Conservation (phyloP, 225 moss, liverwort and hornwort genomes). For the Takakia lepidozioides region DNA sequence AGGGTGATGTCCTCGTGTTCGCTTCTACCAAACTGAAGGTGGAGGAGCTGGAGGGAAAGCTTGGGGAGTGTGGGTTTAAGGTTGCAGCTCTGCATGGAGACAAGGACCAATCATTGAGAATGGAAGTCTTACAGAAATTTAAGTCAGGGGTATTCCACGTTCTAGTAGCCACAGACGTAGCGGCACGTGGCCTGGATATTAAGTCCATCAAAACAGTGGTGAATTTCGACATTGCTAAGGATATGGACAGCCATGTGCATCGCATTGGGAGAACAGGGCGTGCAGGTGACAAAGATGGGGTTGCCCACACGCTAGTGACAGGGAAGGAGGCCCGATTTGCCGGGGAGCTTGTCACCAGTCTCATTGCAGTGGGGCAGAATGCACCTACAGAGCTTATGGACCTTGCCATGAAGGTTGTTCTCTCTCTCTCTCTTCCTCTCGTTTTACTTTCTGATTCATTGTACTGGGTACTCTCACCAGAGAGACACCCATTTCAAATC, state of each 20-base stretch:
- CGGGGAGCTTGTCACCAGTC: slow-evolving; percentile 84
- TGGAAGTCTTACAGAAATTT: slow-evolving; percentile 93
- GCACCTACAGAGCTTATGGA: slow-evolving; percentile 80
- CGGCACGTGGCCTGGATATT: slow-evolving; percentile 95
- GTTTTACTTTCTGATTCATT: no score
- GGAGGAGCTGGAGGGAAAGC: slow-evolving; percentile 77
- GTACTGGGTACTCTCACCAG: no score
- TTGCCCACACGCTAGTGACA: slow-evolving; percentile 84
- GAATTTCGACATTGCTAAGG: slow-evolving; percentile 92
- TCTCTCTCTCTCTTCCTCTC: slow-evolving; percentile 8
- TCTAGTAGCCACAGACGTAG: slow-evolving; percentile 95
- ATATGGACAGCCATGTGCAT: slow-evolving; percentile 98
- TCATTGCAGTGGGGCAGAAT: slow-evolving; percentile 87
- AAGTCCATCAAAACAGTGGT: slow-evolving; percentile 95
- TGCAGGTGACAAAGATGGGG: slow-evolving; percentile 96
- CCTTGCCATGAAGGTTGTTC: slow-evolving; percentile 89
- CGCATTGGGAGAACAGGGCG: slow-evolving; percentile 98
- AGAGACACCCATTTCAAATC: no score
- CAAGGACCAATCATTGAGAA: slow-evolving; percentile 91
- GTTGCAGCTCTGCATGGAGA: slow-evolving; percentile 96
- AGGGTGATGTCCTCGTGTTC: slow-evolving; percentile 87
- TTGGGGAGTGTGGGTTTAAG: slow-evolving; percentile 63
- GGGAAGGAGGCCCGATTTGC: slow-evolving; percentile 93
- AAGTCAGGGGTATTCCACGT: slow-evolving; percentile 76
- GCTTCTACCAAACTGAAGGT: slow-evolving; percentile 90